Evolutionary conservation across 2,329 filamentous ascomycete genomes (phyloP).

Genomic region (Aureobasidium sp.): DNA sequence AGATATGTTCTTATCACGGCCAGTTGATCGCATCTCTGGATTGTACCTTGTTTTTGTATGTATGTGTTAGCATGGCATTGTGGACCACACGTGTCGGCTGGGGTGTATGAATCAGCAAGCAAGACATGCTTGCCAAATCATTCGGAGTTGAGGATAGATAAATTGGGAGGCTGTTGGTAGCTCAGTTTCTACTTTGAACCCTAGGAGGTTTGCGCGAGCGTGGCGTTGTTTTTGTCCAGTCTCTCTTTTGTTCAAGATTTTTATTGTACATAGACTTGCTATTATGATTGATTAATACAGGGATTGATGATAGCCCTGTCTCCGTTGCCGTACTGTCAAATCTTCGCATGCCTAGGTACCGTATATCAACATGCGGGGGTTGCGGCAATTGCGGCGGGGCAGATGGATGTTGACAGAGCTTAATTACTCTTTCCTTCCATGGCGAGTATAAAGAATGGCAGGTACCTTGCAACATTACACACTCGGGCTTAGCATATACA

Average conservation of each 20-base stretch:
- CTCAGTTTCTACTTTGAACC: neutral
- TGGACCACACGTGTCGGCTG: neutral
- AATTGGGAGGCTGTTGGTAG: neutral
- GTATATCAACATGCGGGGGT: neutral
- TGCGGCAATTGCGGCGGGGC: neutral
- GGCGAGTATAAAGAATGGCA: neutral
- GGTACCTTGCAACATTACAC: neutral
- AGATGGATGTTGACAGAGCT: neutral
- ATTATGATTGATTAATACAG: neutral
- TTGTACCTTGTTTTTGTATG: neutral
- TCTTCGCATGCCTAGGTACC: neutral
- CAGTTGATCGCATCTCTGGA: conserved; percentile 25
- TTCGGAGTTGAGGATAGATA: neutral
- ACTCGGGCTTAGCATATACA: too few relatives aligned
- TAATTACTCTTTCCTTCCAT: neutral
- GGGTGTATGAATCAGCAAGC: neutral
- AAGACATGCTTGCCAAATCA: neutral
- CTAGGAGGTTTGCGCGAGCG: neutral
- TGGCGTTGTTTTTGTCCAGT: neutral
- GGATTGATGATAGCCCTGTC: neutral
- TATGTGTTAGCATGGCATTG: neutral
- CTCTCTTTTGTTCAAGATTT: neutral
- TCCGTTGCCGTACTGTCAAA: too few relatives aligned
- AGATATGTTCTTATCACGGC: conserved; percentile 38
- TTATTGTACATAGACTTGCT: neutral